These are phyloP conservation scores for Cladophialophora yegresii DNA, from an alignment of 2,329 filamentous ascomycete species.

Conservation along the genomic window DNA sequence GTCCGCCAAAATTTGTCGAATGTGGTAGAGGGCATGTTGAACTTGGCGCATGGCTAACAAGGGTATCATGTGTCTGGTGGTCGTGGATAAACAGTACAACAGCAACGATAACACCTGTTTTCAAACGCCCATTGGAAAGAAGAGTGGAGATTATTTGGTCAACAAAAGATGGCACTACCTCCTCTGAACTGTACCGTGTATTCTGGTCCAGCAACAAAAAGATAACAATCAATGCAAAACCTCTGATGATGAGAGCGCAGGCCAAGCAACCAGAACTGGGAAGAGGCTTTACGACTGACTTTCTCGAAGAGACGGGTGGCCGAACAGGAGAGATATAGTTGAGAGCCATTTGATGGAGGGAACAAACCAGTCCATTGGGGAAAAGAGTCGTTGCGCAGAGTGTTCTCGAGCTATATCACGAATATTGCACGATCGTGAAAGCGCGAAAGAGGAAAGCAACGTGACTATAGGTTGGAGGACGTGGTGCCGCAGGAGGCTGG, in stretches of 20 bases:
- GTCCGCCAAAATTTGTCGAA: conserved; percentile 45
- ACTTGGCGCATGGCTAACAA: conserved; percentile 24
- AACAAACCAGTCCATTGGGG: conserved; percentile 15
- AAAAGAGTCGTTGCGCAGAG: conserved; percentile 25
- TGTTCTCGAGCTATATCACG: conserved; percentile 35
- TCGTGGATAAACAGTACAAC: background rate
- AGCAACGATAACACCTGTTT: conserved; percentile 1
- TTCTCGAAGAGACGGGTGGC: conserved; percentile 12
- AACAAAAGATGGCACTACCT: conserved; percentile 20
- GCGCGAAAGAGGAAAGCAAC: conserved; percentile 26
- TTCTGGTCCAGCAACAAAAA: background rate
- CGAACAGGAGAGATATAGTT: conserved; percentile 17
- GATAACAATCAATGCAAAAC: background rate
- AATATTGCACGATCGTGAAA: conserved; percentile 33
- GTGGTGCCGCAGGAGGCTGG: conserved; percentile 18
- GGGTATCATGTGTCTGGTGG: conserved; percentile 2
- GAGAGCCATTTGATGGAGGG: conserved; percentile 12
- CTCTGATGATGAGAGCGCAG: background rate
- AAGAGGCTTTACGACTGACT: conserved; percentile 17
- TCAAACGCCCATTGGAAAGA: conserved; percentile 17
- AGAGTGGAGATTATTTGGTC: conserved; percentile 33
- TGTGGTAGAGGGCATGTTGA: conserved; percentile 33
- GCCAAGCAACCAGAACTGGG: conserved; percentile 15
- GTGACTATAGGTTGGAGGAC: conserved; percentile 25
- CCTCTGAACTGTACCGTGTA: background rate